Evolutionary conservation across 345 rosid genomes (phyloP).

Genomic region (Eucalyptus marginata): DNA sequence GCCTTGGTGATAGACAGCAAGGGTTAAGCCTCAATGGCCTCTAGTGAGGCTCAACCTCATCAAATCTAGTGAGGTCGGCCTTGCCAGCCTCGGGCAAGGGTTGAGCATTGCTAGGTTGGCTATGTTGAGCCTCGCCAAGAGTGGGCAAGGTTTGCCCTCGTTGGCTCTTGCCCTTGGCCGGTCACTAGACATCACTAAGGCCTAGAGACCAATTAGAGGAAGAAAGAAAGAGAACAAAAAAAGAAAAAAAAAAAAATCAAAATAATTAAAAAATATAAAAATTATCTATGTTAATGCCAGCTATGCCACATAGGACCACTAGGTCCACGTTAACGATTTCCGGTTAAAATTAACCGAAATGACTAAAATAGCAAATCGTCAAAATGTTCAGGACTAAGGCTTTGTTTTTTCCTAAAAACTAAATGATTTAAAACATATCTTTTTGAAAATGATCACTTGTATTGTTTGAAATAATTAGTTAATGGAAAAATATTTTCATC

Average conservation of each 20-base stretch:
- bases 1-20: not conserved
- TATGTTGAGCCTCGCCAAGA: not conserved
- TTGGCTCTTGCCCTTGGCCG: not conserved
- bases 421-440: too few species aligned
- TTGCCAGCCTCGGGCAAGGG: not conserved
- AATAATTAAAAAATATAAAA: too few species aligned
- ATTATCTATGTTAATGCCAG: fast-evolving
- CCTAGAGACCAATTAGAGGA: not conserved
- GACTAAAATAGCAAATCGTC: not conserved
- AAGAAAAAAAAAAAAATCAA: too few species aligned
- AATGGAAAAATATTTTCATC: not conserved
- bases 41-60: not conserved
- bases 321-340: fast-evolving
- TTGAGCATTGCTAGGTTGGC: not conserved
- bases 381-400: not conserved
- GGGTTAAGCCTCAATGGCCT: not conserved
- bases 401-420: too few species aligned
- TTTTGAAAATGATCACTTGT: not conserved
- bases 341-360: too few species aligned
- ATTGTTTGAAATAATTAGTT: too few species aligned
- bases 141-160: not conserved
- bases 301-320: not conserved
- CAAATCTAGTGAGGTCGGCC: fast-evolving
- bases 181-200: not conserved
- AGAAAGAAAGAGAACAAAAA: too few species aligned